phyloP scores from a whole-genome alignment of 176 grass and related monocot species.

The sorghum (Sorghum bicolor) region DNA sequence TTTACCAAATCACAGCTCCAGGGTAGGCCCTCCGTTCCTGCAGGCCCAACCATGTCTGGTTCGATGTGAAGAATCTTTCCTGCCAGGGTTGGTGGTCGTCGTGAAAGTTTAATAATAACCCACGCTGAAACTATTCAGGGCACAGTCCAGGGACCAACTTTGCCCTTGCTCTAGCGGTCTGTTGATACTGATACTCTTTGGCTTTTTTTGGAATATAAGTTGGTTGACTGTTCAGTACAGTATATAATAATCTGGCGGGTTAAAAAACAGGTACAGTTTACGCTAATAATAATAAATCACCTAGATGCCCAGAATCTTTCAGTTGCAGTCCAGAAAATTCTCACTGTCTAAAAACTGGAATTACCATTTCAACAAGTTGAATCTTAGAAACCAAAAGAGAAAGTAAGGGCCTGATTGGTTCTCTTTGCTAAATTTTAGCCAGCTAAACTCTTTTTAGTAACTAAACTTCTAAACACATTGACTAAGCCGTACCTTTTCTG shows the following conservation, averaged over 20 bases:
- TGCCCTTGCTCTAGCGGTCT: background rate
- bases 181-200: background rate
- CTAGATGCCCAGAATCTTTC: background rate
- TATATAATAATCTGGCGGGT: background rate
- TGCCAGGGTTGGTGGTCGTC: conserved; percentile 28
- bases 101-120: conserved; percentile 12
- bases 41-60: background rate
- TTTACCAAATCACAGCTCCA: background rate
- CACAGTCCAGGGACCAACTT: background rate
- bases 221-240: background rate
- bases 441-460: too few species aligned
- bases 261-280: background rate
- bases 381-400: background rate
- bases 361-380: background rate
- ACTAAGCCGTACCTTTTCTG: too few species aligned
- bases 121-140: background rate
- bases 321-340: background rate
- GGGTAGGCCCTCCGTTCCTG: background rate
- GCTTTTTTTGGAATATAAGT: background rate
- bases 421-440: too few species aligned
- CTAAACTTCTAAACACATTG: too few species aligned
- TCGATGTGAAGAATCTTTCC: conserved; percentile 29
- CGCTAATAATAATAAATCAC: background rate
- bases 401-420: too few species aligned
- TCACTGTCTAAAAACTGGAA: background rate